These are phyloP conservation scores for Nicotiana rustica DNA, from an alignment of 305 asterid genomes.

Conservation along the genomic window DNA sequence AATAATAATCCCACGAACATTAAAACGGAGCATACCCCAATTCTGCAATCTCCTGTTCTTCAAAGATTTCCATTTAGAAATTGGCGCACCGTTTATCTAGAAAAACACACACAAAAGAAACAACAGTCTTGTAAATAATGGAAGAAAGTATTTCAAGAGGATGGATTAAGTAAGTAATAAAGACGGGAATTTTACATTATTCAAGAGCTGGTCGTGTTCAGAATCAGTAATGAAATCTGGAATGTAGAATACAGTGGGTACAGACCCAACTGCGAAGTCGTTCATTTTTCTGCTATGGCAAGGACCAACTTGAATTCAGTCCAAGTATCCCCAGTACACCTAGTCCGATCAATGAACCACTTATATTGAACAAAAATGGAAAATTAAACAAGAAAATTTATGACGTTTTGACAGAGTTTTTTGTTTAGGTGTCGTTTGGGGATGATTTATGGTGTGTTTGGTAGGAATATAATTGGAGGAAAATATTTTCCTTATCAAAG, in stretches of 20 bases:
- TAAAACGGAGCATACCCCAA: slow-evolving; percentile 64
- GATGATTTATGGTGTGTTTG: too few relatives aligned
- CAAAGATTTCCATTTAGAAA: slow-evolving; percentile 87
- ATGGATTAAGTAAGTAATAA: neutral
- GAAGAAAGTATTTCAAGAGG: neutral
- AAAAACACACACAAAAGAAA: neutral
- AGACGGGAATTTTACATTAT: slow-evolving; percentile 45
- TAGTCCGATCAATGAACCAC: too few relatives aligned
- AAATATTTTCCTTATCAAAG: too few relatives aligned
- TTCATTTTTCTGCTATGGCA: neutral
- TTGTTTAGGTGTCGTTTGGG: too few relatives aligned
- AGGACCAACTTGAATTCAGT: too few relatives aligned
- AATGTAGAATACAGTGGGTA: slow-evolving; percentile 73
- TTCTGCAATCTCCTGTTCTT: slow-evolving; percentile 88
- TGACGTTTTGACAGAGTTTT: too few relatives aligned
- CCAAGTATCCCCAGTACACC: too few relatives aligned
- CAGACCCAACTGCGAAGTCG: slow-evolving; percentile 61
- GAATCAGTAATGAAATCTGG: slow-evolving; percentile 68
- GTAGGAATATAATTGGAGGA: too few relatives aligned
- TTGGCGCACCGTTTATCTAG: slow-evolving; percentile 77
- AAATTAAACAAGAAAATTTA: too few relatives aligned
- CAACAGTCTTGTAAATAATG: neutral
- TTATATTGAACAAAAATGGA: too few relatives aligned
- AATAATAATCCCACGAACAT: neutral
- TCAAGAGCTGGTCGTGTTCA: slow-evolving; percentile 65